A percentile compares a stretch with the other conserved stretches of the same genome.
Conservation (phyloP, 345 rosid species). For the Rhodomyrtus tomentosa region DNA sequence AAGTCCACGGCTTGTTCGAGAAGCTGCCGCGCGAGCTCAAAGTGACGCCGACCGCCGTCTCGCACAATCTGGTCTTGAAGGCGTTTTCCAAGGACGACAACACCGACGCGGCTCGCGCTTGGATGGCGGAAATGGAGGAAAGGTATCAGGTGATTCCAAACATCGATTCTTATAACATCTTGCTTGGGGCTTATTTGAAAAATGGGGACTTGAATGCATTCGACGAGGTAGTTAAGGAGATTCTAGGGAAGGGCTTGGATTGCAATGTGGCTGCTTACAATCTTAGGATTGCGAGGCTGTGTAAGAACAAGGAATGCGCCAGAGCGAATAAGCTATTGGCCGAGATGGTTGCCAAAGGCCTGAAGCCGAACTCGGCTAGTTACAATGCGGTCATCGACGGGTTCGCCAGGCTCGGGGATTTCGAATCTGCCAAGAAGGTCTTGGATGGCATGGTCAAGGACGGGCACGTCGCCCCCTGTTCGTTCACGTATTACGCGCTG, state of each 20-base stretch:
- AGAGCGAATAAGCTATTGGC: slow-evolving; percentile 15
- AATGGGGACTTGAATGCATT: slow-evolving; percentile 1
- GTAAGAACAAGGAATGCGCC: slow-evolving; percentile 13
- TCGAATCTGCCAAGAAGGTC: slow-evolving; percentile 17
- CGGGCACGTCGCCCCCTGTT: slow-evolving; percentile 9
- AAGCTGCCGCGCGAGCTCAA: slow-evolving; percentile 2
- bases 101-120: slow-evolving; percentile 5
- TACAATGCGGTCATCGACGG: slow-evolving; percentile 14
- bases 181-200: slow-evolving; percentile 12
- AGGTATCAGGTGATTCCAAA: slow-evolving; percentile 3
- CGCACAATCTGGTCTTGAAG: slow-evolving; percentile 17
- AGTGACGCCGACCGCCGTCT: slow-evolving; percentile 5
- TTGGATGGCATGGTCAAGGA: slow-evolving; percentile 11
- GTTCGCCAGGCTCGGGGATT: slow-evolving; percentile 10
- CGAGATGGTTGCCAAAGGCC: slow-evolving; percentile 13
- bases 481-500: slow-evolving; percentile 12
- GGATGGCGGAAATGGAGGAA: slow-evolving; percentile 16
- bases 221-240: slow-evolving; percentile 11
- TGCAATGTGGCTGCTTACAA: slow-evolving; percentile 6
- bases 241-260: slow-evolving; percentile 12
- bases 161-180: slow-evolving; percentile 11
- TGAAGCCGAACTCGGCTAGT: slow-evolving; percentile 10
- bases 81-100: slow-evolving; percentile 8
- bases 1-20: slow-evolving; percentile 5
- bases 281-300: slow-evolving; percentile 10